Base-by-base conservation (phyloP, 2,329 filamentous ascomycete genomes). In the Diaporthe humulicola region DNA sequence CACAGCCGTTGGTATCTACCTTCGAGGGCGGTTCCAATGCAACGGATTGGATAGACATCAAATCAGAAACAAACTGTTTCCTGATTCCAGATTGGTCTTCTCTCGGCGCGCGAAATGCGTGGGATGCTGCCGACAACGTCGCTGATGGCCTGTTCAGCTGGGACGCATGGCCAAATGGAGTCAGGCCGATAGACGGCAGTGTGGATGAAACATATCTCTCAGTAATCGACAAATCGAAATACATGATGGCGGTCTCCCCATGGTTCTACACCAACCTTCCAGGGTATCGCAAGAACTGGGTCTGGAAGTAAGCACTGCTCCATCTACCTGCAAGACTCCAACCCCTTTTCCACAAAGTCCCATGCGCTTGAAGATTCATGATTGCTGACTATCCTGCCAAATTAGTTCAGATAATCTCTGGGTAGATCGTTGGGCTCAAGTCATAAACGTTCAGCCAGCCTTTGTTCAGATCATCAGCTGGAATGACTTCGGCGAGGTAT, bases 261-360 rank as follows among this genome's bases (percentile, higher is more conserved):
- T 90, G 88, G 89, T 91, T 91, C 81, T 91, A 87, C 80, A 91
- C 91, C 66, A 88, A 90, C 74, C 82, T 92, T 4, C 87, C 89
- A 0, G 83, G 84, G 9, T 92, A 87, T 77, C 81, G 83, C 61
- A 92, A 92, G 82, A 90, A 91, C 79, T 93, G 90, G 90, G 83
- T 91, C 3, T 93, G 89, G 85, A 86, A 86, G 30, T 88, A 89
- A 67, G 64, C 48, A 15, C n/a, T 28, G 3, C 14, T 25, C n/a
- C 7, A 5, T 14, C 48, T 25, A 52, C 48, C 48, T 12, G 38
- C n/a, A 30, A 19, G 22, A 4, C 22, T 67, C 8, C n/a, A 17
- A 15, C 19, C 15, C 33, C 57, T 28, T 25, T 15, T 7, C 4
- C 36, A 61, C 1, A 14, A 42, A 3, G 5, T 25, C 3, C 10